Evolutionary conservation across 2,329 filamentous ascomycete genomes (phyloP).

Genomic region (Mariannaea elegans): DNA sequence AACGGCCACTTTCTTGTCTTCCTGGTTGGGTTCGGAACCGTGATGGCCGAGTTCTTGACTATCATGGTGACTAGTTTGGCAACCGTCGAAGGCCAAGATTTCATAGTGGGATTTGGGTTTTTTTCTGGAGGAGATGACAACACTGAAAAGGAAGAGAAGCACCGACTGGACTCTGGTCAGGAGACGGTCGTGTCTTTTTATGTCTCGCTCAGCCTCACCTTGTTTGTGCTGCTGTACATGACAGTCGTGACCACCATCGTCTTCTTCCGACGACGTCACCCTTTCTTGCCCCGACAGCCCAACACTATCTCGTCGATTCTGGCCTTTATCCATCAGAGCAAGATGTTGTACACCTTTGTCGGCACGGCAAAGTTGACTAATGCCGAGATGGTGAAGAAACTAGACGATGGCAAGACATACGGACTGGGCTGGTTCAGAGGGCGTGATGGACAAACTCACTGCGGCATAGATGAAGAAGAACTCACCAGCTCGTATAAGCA

Average conservation of each 20-base stretch:
- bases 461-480: slow-evolving; percentile 81
- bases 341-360: slow-evolving; percentile 81
- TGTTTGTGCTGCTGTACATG: slow-evolving; percentile 74
- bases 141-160: slow-evolving; percentile 27
- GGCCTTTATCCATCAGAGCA: slow-evolving; percentile 81
- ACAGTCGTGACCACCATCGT: slow-evolving; percentile 66
- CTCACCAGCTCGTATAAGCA: slow-evolving; percentile 72
- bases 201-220: slow-evolving; percentile 68
- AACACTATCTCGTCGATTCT: slow-evolving; percentile 81
- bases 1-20: slow-evolving; percentile 74
- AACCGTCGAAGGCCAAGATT: slow-evolving; percentile 69
- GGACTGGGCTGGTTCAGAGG: slow-evolving; percentile 81
- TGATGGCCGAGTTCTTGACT: slow-evolving; percentile 78
- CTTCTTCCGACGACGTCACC: slow-evolving; percentile 68
- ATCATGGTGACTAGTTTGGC: slow-evolving; percentile 73
- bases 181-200: slow-evolving; percentile 73
- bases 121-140: slow-evolving; percentile 7
- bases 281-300: slow-evolving; percentile 80
- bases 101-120: slow-evolving; percentile 50
- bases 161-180: slow-evolving; percentile 57
- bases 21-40: slow-evolving; percentile 73
- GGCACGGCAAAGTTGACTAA: slow-evolving; percentile 71
- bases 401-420: slow-evolving; percentile 71
- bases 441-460: slow-evolving; percentile 76
- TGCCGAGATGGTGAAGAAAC: slow-evolving; percentile 66